Evolutionary conservation across 768 basidiomycete species (phyloP).

Genomic region (Auricularia auricula-judae): DNA sequence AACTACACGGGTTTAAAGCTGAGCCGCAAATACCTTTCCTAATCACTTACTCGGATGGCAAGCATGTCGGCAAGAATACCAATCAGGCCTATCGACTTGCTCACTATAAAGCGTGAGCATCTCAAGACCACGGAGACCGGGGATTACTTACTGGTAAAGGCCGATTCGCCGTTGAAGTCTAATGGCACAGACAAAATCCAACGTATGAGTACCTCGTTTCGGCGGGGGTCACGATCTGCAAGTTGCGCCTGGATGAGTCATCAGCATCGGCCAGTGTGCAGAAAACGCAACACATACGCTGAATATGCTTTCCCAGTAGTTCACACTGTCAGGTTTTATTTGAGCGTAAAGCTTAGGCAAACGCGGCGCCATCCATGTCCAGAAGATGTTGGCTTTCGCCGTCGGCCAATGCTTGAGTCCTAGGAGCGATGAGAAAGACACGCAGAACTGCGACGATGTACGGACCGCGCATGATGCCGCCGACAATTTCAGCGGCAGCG

Average conservation of each 20-base stretch:
- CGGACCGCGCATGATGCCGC: slow-evolving; percentile 65
- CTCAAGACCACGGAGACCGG: not conserved
- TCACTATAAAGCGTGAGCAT: slow-evolving; percentile 36
- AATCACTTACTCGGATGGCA: slow-evolving; percentile 31
- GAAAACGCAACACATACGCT: slow-evolving; percentile 26
- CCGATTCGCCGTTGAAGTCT: slow-evolving; percentile 77
- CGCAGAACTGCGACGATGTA: not conserved
- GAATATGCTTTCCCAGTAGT: slow-evolving; percentile 63
- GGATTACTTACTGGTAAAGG: slow-evolving; percentile 60
- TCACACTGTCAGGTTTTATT: slow-evolving; percentile 77
- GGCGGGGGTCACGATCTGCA: slow-evolving; percentile 66
- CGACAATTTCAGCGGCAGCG: slow-evolving; percentile 62
- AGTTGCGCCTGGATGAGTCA: slow-evolving; percentile 29
- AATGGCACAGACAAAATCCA: slow-evolving; percentile 69
- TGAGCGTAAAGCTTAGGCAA: slow-evolving; percentile 55
- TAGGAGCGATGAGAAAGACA: slow-evolving; percentile 15
- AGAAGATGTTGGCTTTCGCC: slow-evolving; percentile 40
- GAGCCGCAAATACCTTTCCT: not conserved
- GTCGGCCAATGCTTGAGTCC: slow-evolving; percentile 81
- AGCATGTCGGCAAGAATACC: slow-evolving; percentile 55
- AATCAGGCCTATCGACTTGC: slow-evolving; percentile 58
- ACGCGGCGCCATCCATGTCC: slow-evolving; percentile 58
- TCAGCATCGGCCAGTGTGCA: too few relatives aligned
- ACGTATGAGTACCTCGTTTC: slow-evolving; percentile 57
- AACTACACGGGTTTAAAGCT: slow-evolving; percentile 23